These are phyloP conservation scores for Celoporthe dispersa DNA, from an alignment of 2,329 filamentous ascomycete species.

Conservation along the genomic window DNA sequence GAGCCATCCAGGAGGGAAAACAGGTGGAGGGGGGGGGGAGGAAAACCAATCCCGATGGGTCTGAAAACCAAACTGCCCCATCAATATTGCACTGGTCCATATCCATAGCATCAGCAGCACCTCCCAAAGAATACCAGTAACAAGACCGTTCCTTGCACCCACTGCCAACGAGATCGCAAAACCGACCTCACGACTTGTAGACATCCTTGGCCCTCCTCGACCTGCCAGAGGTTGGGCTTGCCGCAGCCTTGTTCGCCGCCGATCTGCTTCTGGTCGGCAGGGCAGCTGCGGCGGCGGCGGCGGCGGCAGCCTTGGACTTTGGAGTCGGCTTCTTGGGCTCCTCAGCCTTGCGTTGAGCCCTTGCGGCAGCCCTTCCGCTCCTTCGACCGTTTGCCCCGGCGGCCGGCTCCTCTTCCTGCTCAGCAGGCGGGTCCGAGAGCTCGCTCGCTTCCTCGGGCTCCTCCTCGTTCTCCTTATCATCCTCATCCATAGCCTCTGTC, in stretches of 20 bases:
- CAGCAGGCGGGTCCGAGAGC: constrained; percentile 11
- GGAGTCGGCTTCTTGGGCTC: constrained; percentile 24
- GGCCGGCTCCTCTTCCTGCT: constrained; percentile 21
- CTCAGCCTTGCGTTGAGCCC: constrained; percentile 23
- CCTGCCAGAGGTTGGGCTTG: constrained; percentile 12
- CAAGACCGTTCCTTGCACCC: background rate
- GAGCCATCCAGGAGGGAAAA: background rate
- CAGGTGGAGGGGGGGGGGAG: background rate
- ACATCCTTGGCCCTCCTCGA: constrained; percentile 28
- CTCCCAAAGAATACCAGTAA: background rate
- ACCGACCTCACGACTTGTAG: constrained; percentile 20
- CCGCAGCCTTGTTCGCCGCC: background rate
- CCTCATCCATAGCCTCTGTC: constrained; percentile 16
- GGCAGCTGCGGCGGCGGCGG: constrained; percentile 7
- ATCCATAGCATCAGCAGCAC: background rate
- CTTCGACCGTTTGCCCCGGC: constrained; percentile 30
- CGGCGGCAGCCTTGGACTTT: constrained; percentile 24
- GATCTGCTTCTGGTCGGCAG: constrained; percentile 24
- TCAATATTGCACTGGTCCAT: background rate
- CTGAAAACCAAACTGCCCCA: background rate
- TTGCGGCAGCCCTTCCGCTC: constrained; percentile 26
- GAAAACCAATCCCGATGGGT: background rate
- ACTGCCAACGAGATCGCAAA: background rate
- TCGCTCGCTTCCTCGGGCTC: constrained; percentile 17
- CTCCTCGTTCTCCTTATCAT: constrained; percentile 18